Percentiles rank a stretch among this genome's conserved stretches.
Evolutionary conservation across 2,329 filamentous ascomycete species (phyloP).

Genomic region (Neofusicoccum sp.): DNA sequence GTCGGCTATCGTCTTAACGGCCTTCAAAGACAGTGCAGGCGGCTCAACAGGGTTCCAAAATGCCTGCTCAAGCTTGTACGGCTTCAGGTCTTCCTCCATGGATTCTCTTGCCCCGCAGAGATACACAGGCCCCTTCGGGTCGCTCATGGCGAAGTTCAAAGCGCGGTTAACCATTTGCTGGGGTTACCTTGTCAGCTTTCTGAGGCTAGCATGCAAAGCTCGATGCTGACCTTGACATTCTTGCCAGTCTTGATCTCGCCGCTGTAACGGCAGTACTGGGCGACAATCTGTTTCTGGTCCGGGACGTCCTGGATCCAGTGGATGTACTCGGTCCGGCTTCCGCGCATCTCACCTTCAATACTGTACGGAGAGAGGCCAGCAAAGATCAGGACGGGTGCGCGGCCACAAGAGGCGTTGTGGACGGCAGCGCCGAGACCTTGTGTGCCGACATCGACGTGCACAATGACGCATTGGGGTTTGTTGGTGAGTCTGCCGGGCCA

Average conservation of each 20-base stretch:
- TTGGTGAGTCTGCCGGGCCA: slow-evolving; percentile 53
- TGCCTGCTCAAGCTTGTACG: slow-evolving; percentile 57
- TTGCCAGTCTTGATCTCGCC: slow-evolving; percentile 80
- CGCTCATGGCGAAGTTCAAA: slow-evolving; percentile 74
- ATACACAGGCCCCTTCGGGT: slow-evolving; percentile 78
- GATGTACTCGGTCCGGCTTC: slow-evolving; percentile 72
- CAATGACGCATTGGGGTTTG: slow-evolving; percentile 71
- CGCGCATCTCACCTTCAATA: slow-evolving; percentile 72
- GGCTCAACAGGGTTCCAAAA: slow-evolving; percentile 71
- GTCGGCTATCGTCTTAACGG: slow-evolving; percentile 60
- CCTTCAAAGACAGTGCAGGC: slow-evolving; percentile 57
- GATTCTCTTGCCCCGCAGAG: slow-evolving; percentile 75
- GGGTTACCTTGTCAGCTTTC: background rate
- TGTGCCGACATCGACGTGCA: slow-evolving; percentile 77
- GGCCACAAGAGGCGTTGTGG: slow-evolving; percentile 74
- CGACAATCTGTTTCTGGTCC: slow-evolving; percentile 75
- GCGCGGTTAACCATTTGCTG: slow-evolving; percentile 80
- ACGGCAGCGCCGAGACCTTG: slow-evolving; percentile 75
- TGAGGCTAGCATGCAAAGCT: background rate
- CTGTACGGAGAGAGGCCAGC: slow-evolving; percentile 76
- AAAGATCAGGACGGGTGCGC: slow-evolving; percentile 74
- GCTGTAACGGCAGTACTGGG: slow-evolving; percentile 81
- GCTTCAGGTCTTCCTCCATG: slow-evolving; percentile 75
- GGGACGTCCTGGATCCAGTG: slow-evolving; percentile 85
- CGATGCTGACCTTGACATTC: slow-evolving; percentile 64